A percentile compares a stretch with the other conserved stretches of the same genome.
Evolutionary conservation across 2,329 filamentous ascomycete genomes (phyloP).

Genomic region (Zasmidium citrigriseum): DNA sequence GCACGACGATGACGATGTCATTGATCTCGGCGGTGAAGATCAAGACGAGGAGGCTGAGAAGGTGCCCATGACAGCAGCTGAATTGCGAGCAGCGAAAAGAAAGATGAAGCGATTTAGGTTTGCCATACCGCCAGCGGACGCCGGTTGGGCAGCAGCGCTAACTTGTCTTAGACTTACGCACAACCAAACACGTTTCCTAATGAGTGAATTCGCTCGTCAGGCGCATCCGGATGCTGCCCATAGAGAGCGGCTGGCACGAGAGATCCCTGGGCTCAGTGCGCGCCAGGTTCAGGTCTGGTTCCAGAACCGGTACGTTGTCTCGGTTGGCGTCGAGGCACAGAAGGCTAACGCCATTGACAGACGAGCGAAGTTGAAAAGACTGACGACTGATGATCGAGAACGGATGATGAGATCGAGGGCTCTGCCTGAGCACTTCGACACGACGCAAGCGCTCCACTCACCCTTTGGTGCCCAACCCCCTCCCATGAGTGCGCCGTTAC

Average conservation of each 20-base stretch:
- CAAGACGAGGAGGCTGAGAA: slow-evolving; percentile 31
- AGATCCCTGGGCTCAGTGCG: slow-evolving; percentile 88
- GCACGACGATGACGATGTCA: slow-evolving; percentile 44
- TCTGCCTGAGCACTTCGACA: slow-evolving; percentile 61
- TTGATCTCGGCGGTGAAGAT: slow-evolving; percentile 37
- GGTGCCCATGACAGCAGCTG: slow-evolving; percentile 46
- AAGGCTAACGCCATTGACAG: slow-evolving; percentile 35
- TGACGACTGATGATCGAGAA: slow-evolving; percentile 63
- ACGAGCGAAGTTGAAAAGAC: slow-evolving; percentile 62
- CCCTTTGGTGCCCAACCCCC: slow-evolving; percentile 49
- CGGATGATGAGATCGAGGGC: slow-evolving; percentile 62
- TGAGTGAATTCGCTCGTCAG: slow-evolving; percentile 95
- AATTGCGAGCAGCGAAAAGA: slow-evolving; percentile 51
- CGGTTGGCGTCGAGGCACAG: neutral
- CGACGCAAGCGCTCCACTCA: slow-evolving; percentile 59
- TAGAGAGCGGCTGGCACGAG: slow-evolving; percentile 79
- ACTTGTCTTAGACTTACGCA: slow-evolving; percentile 71
- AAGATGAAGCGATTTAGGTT: slow-evolving; percentile 79
- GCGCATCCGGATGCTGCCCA: slow-evolving; percentile 92
- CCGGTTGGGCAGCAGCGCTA: slow-evolving; percentile 14
- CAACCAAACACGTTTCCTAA: slow-evolving; percentile 94
- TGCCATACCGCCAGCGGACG: slow-evolving; percentile 2
- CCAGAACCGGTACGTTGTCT: slow-evolving; percentile 74
- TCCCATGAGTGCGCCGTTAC: slow-evolving; percentile 50
- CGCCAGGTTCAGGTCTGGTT: slow-evolving; percentile 98